Base-by-base conservation (phyloP, 1,284 basidiomycete species). In the Ceratobasidium sp. region DNA sequence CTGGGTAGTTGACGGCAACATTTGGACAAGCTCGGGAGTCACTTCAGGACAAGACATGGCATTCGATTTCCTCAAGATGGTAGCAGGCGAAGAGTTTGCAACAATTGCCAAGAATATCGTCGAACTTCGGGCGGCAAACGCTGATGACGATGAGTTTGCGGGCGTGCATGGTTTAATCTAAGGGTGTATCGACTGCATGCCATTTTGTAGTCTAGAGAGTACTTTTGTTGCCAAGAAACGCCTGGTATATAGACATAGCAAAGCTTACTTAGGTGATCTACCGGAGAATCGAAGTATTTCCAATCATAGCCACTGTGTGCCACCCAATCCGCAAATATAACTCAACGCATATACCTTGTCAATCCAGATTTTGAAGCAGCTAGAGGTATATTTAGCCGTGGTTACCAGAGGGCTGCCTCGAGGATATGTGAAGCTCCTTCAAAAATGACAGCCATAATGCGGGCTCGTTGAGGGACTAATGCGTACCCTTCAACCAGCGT, bases 11-110 rank as follows among this genome's bases (percentile, higher is more conserved):
- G 85, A 86, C 70, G 85, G 85, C 8, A 85, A 85, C 35, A 79
- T 85, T 55, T 87, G 86, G 86, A 86, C 85, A 0, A 81, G 82
- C 46, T 84, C 84, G 38, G 86, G 86, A n/a, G 84, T 86, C 12
- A 84, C 84, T 14, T 85, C 86, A 44, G 86, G 84, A 16, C 82
- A 83, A 78, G 85, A 86, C 77, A 80, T 85, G 80, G 82, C 83
- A 2, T 82, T 82, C 54, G 85, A 84, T n/a, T 87, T 86, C 75
- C 59, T 87, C 30, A 75, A 75, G 27, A 16, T 46, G 33, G 23
- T 55, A 20, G 60, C 30, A 18, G 73, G 73, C 12, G 62, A 64
- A 14, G 73, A 41, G 27, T 75, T 75, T 44, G 73, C 73, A 5
- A 38, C 52, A n/a, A 33, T 48, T 5, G 18, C 33, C 7, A 65